Percentiles rank a stretch among this genome's conserved stretches.
These are phyloP conservation scores for Furculomyces boomerangus DNA, from an alignment of 371 early-diverging fungal genomes.

Conservation along the genomic window DNA sequence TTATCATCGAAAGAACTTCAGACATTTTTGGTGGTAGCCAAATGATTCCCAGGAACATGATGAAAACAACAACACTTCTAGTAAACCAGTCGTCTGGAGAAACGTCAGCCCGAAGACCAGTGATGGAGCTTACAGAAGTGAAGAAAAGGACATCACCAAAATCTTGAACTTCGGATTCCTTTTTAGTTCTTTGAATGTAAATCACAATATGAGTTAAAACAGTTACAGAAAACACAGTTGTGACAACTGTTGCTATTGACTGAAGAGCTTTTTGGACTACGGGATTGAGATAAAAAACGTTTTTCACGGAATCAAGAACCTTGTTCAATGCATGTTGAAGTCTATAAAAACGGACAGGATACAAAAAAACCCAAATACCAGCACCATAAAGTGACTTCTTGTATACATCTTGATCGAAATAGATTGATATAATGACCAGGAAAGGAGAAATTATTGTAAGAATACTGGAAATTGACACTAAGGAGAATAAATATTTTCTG, in stretches of 20 bases:
- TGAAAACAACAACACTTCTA: constrained; percentile 32
- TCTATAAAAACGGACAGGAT: constrained; percentile 45
- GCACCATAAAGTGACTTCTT: constrained; percentile 30
- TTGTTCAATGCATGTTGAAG: constrained; percentile 28
- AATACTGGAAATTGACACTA: constrained; percentile 27
- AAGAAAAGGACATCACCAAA: constrained; percentile 48
- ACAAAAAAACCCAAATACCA: constrained; percentile 29
- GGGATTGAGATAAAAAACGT: constrained; percentile 26
- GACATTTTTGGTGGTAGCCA: constrained; percentile 41
- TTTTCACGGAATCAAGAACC: constrained; percentile 32
- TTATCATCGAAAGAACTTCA: constrained; percentile 35
- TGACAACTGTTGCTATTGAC: constrained; percentile 25
- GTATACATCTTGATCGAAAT: constrained; percentile 12
- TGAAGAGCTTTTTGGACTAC: constrained; percentile 33
- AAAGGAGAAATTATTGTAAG: constrained; percentile 32
- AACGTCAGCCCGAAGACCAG: constrained; percentile 35
- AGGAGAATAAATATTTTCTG: constrained; percentile 12
- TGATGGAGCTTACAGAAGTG: constrained; percentile 31
- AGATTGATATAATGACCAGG: constrained; percentile 14
- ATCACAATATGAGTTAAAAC: constrained; percentile 38
- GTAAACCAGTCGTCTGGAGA: constrained; percentile 34
- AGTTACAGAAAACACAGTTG: constrained; percentile 39
- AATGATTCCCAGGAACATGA: constrained; percentile 44
- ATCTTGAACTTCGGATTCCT: constrained; percentile 22
- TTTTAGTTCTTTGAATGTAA: constrained; percentile 23